phyloP scores from a whole-genome alignment of 495 filamentous ascomycete species.

The Umbilicaria muhlenbergii region DNA sequence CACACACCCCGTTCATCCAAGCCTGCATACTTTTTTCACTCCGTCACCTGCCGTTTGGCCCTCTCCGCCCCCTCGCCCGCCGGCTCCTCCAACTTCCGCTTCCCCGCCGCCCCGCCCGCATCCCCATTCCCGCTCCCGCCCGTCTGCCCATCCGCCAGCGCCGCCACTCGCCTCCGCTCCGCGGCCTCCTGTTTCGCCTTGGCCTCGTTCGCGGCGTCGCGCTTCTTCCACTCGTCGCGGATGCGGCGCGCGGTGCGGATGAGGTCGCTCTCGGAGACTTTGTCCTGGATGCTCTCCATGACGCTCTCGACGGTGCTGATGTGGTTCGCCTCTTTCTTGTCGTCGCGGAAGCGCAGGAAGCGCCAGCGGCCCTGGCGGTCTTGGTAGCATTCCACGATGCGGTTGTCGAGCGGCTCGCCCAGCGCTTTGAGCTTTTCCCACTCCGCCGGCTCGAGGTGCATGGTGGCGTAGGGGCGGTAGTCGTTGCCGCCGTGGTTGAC shows the following conservation, averaged over 20 bases:
- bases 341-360: slow-evolving; percentile 73
- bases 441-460: slow-evolving; percentile 57
- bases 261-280: slow-evolving; percentile 49
- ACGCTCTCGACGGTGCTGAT: slow-evolving; percentile 65
- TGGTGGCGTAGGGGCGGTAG: slow-evolving; percentile 45
- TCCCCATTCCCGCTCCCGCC: too few relatives aligned
- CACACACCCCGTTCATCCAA: too few relatives aligned
- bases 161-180: too few relatives aligned
- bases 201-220: slow-evolving; percentile 16
- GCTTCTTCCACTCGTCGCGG: slow-evolving; percentile 57
- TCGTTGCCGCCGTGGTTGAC: slow-evolving; percentile 37
- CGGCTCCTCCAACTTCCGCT: too few relatives aligned
- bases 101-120: too few relatives aligned
- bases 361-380: slow-evolving; percentile 62
- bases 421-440: slow-evolving; percentile 70
- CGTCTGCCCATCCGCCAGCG: too few relatives aligned
- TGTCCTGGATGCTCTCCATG: slow-evolving; percentile 66
- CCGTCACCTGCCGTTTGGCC: too few relatives aligned
- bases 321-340: slow-evolving; percentile 85
- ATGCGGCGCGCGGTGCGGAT: slow-evolving; percentile 47
- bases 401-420: slow-evolving; percentile 55
- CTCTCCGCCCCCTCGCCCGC: too few relatives aligned
- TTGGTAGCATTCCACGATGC: slow-evolving; percentile 77
- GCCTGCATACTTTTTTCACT: too few relatives aligned
- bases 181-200: slow-evolving; percentile 1